A percentile compares a stretch with the other conserved stretches of the same genome.
Evolutionary conservation across 768 basidiomycete species (phyloP).

Genomic region (Boletus insuetus): DNA sequence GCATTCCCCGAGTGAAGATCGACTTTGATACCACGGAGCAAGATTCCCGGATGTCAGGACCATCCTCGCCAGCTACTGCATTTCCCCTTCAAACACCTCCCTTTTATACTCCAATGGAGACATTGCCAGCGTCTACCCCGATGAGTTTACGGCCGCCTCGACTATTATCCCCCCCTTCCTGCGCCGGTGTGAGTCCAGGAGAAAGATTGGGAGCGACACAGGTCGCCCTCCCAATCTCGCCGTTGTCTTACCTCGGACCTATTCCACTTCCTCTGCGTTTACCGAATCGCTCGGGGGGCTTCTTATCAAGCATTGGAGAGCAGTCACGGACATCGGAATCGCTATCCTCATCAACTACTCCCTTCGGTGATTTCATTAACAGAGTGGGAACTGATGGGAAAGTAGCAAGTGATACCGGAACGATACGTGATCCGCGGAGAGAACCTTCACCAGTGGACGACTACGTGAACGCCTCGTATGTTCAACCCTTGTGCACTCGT

Average conservation of each 20-base stretch:
- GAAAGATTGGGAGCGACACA: slow-evolving; percentile 8
- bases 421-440: slow-evolving; percentile 9
- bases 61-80: slow-evolving; percentile 22
- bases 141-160: slow-evolving; percentile 9
- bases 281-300: slow-evolving; percentile 12
- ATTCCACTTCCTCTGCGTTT: slow-evolving; percentile 18
- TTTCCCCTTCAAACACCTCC: slow-evolving; percentile 22
- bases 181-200: not conserved
- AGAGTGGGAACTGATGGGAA: not conserved
- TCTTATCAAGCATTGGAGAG: slow-evolving; percentile 18
- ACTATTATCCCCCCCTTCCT: not conserved
- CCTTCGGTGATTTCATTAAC: not conserved
- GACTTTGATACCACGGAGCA: slow-evolving; percentile 24
- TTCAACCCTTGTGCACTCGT: slow-evolving; percentile 80
- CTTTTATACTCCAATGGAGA: slow-evolving; percentile 30
- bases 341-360: not conserved
- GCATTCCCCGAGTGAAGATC: slow-evolving; percentile 20
- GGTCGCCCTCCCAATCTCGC: not conserved
- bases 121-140: slow-evolving; percentile 12
- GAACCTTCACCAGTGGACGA: slow-evolving; percentile 59
- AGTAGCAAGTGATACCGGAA: not conserved
- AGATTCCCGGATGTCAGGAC: slow-evolving; percentile 18
- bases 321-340: slow-evolving; percentile 3
- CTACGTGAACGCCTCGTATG: slow-evolving; percentile 93
- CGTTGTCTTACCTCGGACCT: slow-evolving; percentile 1